Evolutionary conservation across 1,284 basidiomycete genomes (phyloP), one percentile per base, ranked within the genome.

Genomic region (Garcileccinum viscosum): DNA sequence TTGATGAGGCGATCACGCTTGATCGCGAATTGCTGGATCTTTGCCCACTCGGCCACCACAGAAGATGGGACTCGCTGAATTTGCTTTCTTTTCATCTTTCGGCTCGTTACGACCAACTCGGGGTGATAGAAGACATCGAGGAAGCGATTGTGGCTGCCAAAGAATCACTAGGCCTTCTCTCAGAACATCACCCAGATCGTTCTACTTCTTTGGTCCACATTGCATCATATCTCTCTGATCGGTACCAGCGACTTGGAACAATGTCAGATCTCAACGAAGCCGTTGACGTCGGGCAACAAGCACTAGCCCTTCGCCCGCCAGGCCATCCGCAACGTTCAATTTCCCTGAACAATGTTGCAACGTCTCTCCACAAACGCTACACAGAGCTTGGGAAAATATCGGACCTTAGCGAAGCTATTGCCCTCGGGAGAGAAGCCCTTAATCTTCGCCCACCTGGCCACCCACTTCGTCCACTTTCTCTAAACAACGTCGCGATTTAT

Each of bases 261-360:
- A 44, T 63, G 9, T 30, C 40, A 8, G 71, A 71, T 24, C 56
- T 71, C 19, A 53, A 71, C 24, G 67, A 67, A 38, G 67, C 64
- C 11, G 62, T 71, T 44, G 38, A n/a, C 7, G 37, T 50, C 14
- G 6, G 22, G 12, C 40, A 35, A 24, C 56, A 56, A 19, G 66
- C 68, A 50, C 35, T 9, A 17, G 5, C 17, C 53, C 30, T 22
- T 58, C 53, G 15, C 27, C 19, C 53, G 5, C 53, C 17, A 32
- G 58, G 64, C 12, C 61, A 70, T 24, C 65, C 66, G 8, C 61
- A 67, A 24, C 65, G 33, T 5, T 22, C 42, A 12, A 35, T n/a
- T 1, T 53, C 62, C 3, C 47, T 66, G 37, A 44, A 27, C 62
- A 65, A 47, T 33, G 58, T 67, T 59, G 62, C 64, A 24, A 1